A percentile compares a stretch with the other conserved stretches of the same genome.
Evolutionary conservation across 371 early-diverging fungal species (phyloP).

Genomic region (Actinomortierella ambigua): DNA sequence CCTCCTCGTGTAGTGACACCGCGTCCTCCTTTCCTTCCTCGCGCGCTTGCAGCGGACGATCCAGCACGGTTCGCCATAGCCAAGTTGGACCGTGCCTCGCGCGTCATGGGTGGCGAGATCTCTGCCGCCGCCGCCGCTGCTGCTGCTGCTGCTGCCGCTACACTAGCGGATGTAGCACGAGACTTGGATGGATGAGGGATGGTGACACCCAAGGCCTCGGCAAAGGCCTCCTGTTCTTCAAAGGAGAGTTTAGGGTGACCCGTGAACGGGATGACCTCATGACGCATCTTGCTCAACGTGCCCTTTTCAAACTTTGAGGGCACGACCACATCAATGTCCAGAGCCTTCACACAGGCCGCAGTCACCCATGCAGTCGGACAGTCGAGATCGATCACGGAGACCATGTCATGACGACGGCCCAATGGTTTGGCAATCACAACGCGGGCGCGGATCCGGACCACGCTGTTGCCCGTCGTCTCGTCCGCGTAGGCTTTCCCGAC

Average conservation of each 20-base stretch:
- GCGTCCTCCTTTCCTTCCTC: no score
- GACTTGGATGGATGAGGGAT: conserved; percentile 4
- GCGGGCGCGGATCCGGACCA: conserved; percentile 31
- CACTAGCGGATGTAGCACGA: no score
- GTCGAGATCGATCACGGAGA: conserved; percentile 42
- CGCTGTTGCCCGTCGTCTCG: conserved; percentile 9
- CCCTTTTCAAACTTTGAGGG: conserved; percentile 37
- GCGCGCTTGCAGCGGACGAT: no score
- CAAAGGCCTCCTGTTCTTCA: conserved; percentile 31
- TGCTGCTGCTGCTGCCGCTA: no score
- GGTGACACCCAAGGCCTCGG: conserved; percentile 20
- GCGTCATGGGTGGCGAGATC: no score
- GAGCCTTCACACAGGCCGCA: conserved; percentile 26
- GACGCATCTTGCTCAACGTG: conserved; percentile 33
- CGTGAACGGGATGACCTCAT: conserved; percentile 34
- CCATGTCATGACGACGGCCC: conserved; percentile 39
- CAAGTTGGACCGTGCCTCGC: no score
- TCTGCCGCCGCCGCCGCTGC: no score
- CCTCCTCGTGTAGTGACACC: no score
- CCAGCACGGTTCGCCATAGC: no score
- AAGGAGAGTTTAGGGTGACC: conserved; percentile 19
- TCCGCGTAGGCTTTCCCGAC: conserved; percentile 24
- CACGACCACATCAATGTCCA: conserved; percentile 24
- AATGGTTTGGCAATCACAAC: conserved; percentile 46
- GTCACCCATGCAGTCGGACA: conserved; percentile 43